Evolutionary conservation across 192 early-diverging fungal species (phyloP), one percentile per base, ranked within the genome.

Genomic region (Coemansia sp.): DNA sequence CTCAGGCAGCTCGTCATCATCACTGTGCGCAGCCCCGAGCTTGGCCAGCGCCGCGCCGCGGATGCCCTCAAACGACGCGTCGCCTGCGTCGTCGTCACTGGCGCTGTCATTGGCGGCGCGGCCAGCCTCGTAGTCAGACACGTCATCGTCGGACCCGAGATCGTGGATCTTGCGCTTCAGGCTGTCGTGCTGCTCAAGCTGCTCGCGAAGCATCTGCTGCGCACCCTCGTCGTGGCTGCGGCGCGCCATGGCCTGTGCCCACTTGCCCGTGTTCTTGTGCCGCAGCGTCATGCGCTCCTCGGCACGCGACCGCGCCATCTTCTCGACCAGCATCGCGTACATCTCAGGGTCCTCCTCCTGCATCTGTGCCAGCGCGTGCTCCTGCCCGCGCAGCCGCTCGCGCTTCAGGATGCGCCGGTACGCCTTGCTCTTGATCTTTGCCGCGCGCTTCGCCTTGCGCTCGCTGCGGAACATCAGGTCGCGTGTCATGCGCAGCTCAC

Each of bases 381-480:
- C 83, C 56, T 58, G 73, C 46, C 68, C 82, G 25, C 85, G 85
- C 51, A 69, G 72, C 58, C 85, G 90, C 32, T 92, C 90, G 69
- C 89, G 89, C 65, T 91, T 93, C 53, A 86, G 81, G 28, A 99
- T 89, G 58, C 92, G 89, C 27, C 90, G 87, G 63, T 95, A 99
- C 4, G 92, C 76, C 78, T 97, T 98, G 81, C 91, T 94, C 82
- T 99, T 99, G 72, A 99, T 98, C 80, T 98, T 98, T 49, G 92
- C 89, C 32, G 92, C 81, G 46, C 93, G 87, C 72, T 94, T 96
- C 48, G 88, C 86, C 58, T 95, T 94, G 33, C 88, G 84, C 68
- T 98, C 95, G 43, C 91, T 84, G 29, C 92, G 92, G 81, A 95
- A 96, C 88, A 95, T 86, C 44, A 98, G 78, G 33, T 93, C 90